These are phyloP conservation scores for Furcasterigmium sp. DNA, from an alignment of 2,329 filamentous ascomycete genomes.

Conservation along the genomic window DNA sequence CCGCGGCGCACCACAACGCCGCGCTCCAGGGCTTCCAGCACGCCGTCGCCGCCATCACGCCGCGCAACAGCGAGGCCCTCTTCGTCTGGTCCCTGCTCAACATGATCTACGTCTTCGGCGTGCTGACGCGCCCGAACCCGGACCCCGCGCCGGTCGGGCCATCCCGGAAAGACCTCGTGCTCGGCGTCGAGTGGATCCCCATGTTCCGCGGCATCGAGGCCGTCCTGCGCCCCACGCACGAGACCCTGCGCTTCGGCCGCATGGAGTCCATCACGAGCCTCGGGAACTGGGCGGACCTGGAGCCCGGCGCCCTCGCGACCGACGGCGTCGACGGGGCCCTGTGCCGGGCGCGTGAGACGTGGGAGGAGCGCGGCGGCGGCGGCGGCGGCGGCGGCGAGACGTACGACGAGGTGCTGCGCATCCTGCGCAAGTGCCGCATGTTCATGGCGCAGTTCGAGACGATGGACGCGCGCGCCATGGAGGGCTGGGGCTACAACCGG, in stretches of 20 bases:
- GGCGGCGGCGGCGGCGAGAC: conserved; percentile 1
- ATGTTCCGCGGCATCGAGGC: conserved; percentile 14
- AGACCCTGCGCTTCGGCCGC: conserved; percentile 4
- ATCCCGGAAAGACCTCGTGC: conserved; percentile 7
- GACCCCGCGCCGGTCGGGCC: too few relatives aligned
- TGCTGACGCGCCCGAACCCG: conserved; percentile 1
- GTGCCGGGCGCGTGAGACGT: conserved; percentile 3
- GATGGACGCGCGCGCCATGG: conserved; percentile 3
- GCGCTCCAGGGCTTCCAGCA: conserved; percentile 6
- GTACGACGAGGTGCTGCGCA: conserved; percentile 9
- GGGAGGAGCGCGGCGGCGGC: too few relatives aligned
- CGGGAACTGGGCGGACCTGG: conserved; percentile 14
- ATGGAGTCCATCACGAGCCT: conserved; percentile 4
- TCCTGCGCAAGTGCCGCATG: conserved; percentile 9
- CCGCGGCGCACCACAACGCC: conserved; percentile 7
- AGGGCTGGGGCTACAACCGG: conserved; percentile 12
- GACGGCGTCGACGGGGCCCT: conserved; percentile 4
- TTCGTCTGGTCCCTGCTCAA: conserved; percentile 10
- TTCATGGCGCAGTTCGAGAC: conserved; percentile 11
- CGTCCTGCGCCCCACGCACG: conserved; percentile 7
- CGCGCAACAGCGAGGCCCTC: conserved; percentile 7
- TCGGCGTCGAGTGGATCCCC: conserved; percentile 14
- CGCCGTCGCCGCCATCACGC: conserved; percentile 1
- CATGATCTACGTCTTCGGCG: conserved; percentile 9
- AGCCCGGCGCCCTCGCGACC: not conserved